phyloP scores from a whole-genome alignment of 345 rosid genomes.

The Mallotus nudiflorus region DNA sequence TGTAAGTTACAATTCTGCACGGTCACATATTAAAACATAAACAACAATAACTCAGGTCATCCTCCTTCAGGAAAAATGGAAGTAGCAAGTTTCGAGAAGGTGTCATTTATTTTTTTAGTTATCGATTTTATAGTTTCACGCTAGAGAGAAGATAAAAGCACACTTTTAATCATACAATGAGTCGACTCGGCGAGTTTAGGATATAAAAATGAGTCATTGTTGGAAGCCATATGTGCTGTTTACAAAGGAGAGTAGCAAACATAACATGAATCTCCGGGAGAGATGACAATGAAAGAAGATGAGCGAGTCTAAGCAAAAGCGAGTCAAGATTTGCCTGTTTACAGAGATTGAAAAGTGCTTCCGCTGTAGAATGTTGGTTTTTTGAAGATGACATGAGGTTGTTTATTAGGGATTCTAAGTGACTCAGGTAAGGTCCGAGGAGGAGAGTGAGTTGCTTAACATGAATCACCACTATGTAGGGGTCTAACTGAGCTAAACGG shows the following conservation, averaged over 20 bases:
- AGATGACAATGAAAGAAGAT: slow-evolving; percentile 69
- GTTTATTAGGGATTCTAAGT: slow-evolving; percentile 77
- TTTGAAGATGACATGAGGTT: slow-evolving; percentile 90
- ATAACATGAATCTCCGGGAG: slow-evolving; percentile 75
- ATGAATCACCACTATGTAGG: too few relatives aligned
- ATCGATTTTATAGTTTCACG: slow-evolving; percentile 69
- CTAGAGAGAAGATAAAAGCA: slow-evolving; percentile 67
- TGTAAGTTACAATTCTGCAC: slow-evolving; percentile 69
- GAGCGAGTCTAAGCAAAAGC: slow-evolving; percentile 73
- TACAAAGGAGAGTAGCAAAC: slow-evolving; percentile 91
- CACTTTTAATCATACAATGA: slow-evolving; percentile 69
- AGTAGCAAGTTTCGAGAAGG: slow-evolving; percentile 83
- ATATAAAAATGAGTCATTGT: slow-evolving; percentile 71
- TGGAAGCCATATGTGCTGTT: slow-evolving; percentile 56
- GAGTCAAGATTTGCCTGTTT: slow-evolving; percentile 82
- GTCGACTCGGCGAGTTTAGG: slow-evolving; percentile 64
- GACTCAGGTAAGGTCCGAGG: slow-evolving; percentile 72
- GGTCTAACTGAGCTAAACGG: too few relatives aligned
- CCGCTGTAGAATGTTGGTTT: slow-evolving; percentile 90
- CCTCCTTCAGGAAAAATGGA: slow-evolving; percentile 72
- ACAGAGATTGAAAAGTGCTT: slow-evolving; percentile 79
- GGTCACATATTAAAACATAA: slow-evolving; percentile 86
- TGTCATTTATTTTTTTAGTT: slow-evolving; percentile 78
- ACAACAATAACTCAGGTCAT: slow-evolving; percentile 92
- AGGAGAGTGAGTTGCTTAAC: slow-evolving; percentile 73